Base-by-base conservation (phyloP, 2,329 filamentous ascomycete species). In the Helicocarpus griseus region DNA sequence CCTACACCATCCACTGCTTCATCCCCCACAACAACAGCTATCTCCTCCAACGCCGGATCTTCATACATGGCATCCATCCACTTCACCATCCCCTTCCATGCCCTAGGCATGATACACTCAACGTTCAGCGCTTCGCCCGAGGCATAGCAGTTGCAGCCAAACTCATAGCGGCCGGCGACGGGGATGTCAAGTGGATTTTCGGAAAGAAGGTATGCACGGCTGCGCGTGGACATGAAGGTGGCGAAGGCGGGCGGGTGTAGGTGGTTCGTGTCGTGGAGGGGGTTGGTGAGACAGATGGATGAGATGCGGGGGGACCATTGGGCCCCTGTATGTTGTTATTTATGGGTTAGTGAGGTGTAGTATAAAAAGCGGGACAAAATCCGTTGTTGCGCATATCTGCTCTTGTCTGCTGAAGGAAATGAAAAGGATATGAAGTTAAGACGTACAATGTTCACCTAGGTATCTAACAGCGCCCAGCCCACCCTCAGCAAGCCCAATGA, bases 401-500 rank as follows among this genome's bases (percentile, higher is more conserved):
- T 7, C 29, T 13, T 13, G 13, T 7, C 29, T 31, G 29, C 29
- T 31, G 29, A 31, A 7, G 29, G 29, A 19, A 44, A 29, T 9
- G 40, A 3, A 24, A 8, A 21, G 33, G 31, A 17, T 29, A 24
- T 19, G 26, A 43, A 29, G 13, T 22, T n/a, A 26, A 19, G 4
- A 84, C 63, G 71, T 76, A 65, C 72, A 73, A 8, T 78, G 63
- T 2, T 74, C 57, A 33, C 82, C 75, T 8, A 93, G 71, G 55
- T 85, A 83, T 13, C 69, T 61, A 26, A 83, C 66, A 0, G 81
- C 71, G 1, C 74, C 69, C 29, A 82, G 75, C 0, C 81, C 82
- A 3, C 82, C 82, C 50, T 86, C 81, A 1, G 85, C 82, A 14
- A 93, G 70, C 1, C 79, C 87, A 45, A 95, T 74, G 29, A 95